phyloP scores from a whole-genome alignment of 2,329 filamentous ascomycete species.

The Phoma sp. region DNA sequence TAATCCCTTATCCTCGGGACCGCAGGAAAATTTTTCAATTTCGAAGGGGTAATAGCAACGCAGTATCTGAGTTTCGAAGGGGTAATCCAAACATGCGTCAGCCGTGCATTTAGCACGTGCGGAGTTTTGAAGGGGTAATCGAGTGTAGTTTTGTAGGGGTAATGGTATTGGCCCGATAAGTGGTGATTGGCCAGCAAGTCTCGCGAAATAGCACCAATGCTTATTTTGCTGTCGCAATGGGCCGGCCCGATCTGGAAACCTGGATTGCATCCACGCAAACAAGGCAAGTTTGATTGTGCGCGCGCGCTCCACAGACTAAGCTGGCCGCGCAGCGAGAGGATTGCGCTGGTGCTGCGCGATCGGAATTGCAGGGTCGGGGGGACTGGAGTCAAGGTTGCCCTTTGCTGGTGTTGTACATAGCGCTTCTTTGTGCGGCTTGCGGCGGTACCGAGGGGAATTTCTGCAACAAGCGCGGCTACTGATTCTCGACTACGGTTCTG shows the following conservation, averaged over 20 bases:
- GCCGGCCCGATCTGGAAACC: neutral
- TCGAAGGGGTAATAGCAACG: constrained; percentile 43
- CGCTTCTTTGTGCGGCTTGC: neutral
- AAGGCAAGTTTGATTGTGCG: neutral
- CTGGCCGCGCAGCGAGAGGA: neutral
- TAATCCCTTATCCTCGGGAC: neutral
- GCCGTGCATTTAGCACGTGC: neutral
- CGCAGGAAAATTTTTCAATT: constrained; percentile 42
- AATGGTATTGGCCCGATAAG: constrained; percentile 10
- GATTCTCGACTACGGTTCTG: neutral
- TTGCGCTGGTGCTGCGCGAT: neutral
- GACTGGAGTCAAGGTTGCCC: too few relatives aligned
- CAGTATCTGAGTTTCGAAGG: constrained; percentile 8
- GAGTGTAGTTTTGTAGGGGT: constrained; percentile 21
- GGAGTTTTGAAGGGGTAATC: constrained; percentile 42
- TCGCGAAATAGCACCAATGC: neutral
- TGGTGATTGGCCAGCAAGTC: constrained; percentile 12
- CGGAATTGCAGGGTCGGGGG: neutral
- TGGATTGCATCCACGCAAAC: neutral
- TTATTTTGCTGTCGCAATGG: neutral
- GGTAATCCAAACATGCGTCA: constrained; percentile 7
- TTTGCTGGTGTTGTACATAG: neutral
- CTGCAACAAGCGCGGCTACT: constrained; percentile 1
- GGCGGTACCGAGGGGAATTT: constrained; percentile 12
- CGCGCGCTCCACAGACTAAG: neutral